Evolutionary conservation across 2,329 filamentous ascomycete species (phyloP).

Genomic region (Penicillium sumatraense): DNA sequence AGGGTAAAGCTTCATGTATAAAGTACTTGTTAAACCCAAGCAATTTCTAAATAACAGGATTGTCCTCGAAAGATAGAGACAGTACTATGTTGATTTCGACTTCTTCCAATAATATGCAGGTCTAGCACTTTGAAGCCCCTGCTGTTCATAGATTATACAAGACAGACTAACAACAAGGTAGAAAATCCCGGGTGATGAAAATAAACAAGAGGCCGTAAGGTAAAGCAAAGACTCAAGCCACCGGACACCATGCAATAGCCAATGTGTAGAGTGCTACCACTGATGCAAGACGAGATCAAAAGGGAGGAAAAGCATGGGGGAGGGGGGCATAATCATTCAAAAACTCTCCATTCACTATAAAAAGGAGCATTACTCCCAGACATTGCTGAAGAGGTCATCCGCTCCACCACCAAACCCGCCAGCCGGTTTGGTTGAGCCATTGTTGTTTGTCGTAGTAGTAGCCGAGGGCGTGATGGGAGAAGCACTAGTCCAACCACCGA

Average conservation of each 20-base stretch:
- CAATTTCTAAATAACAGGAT: not conserved
- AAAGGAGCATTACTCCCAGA: conserved; percentile 71
- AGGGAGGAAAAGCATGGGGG: not conserved
- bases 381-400: conserved; percentile 93
- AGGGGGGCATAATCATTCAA: not conserved
- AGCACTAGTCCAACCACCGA: conserved; percentile 89
- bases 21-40: not conserved
- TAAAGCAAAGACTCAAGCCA: not conserved
- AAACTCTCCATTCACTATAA: conserved; percentile 26
- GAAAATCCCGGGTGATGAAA: not conserved
- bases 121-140: not conserved
- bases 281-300: conserved; percentile 12
- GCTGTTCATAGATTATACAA: conserved; percentile 1
- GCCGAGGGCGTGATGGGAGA: conserved; percentile 60
- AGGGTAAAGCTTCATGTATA: not conserved
- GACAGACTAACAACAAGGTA: conserved; percentile 1
- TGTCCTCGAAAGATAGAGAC: not conserved
- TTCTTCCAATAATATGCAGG: not conserved
- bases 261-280: conserved; percentile 17
- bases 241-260: conserved; percentile 18
- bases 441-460: conserved; percentile 46
- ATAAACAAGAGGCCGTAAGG: not conserved
- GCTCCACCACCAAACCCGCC: conserved; percentile 63
- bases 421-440: conserved; percentile 56
- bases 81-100: not conserved